A percentile compares a stretch with the other conserved stretches of the same genome.
These are phyloP conservation scores for Hysterangium stoloniferum DNA, from an alignment of 768 basidiomycete genomes.

Conservation along the genomic window DNA sequence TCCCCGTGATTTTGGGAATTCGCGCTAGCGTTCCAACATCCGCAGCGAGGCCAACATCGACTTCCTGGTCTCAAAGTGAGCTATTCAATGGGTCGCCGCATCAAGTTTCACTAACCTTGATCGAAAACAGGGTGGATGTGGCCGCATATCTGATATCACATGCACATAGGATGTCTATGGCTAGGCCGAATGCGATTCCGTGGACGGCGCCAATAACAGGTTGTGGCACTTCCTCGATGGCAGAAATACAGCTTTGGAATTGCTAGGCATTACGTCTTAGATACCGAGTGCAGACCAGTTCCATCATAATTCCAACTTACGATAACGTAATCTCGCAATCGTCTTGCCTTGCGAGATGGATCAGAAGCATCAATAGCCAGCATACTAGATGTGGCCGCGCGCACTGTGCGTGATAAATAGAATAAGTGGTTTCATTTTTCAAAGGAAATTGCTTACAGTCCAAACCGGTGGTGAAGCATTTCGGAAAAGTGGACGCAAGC, in stretches of 20 bases:
- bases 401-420: background rate
- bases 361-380: constrained; percentile 27
- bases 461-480: constrained; percentile 76
- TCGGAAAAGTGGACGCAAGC: constrained; percentile 59
- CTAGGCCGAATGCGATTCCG: constrained; percentile 68
- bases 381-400: constrained; percentile 3
- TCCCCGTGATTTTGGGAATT: constrained; percentile 70
- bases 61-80: constrained; percentile 48
- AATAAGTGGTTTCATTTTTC: background rate
- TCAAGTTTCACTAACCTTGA: constrained; percentile 42
- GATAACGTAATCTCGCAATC: constrained; percentile 38
- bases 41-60: constrained; percentile 79
- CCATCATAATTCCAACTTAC: constrained; percentile 16
- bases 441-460: constrained; percentile 46
- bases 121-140: constrained; percentile 50
- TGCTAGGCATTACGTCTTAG: constrained; percentile 17
- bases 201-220: constrained; percentile 82
- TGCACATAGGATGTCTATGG: constrained; percentile 64
- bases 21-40: constrained; percentile 84
- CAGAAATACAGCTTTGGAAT: constrained; percentile 66
- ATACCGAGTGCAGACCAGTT: constrained; percentile 15
- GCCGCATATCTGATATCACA: constrained; percentile 80
- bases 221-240: constrained; percentile 59
- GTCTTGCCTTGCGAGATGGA: constrained; percentile 43
- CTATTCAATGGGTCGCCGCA: background rate